Conservation (phyloP, 2,329 filamentous ascomycete species). For the Fusarium napiforme region DNA sequence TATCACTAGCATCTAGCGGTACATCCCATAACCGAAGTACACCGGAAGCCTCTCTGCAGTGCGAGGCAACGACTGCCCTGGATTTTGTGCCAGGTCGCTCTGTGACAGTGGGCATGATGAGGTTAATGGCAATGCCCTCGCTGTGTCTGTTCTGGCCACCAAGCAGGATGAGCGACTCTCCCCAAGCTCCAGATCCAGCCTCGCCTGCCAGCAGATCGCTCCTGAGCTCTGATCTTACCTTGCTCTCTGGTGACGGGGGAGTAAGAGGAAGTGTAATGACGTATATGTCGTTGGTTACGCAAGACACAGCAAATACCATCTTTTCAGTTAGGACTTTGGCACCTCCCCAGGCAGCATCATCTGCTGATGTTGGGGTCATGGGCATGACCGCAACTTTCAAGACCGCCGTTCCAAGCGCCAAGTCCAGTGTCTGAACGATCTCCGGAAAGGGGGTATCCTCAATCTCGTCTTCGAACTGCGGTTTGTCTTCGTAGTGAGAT, state of each 20-base stretch:
- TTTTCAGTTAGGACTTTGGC: conserved; percentile 63
- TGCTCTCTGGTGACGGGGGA: conserved; percentile 70
- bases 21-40: conserved; percentile 69
- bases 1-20: conserved; percentile 56
- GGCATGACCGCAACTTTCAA: conserved; percentile 67
- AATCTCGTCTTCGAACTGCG: conserved; percentile 66
- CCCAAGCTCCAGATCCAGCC: conserved; percentile 71
- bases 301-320: conserved; percentile 71
- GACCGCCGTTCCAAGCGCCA: conserved; percentile 67
- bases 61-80: conserved; percentile 68
- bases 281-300: conserved; percentile 66
- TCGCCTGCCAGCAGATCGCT: conserved; percentile 62
- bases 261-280: conserved; percentile 69
- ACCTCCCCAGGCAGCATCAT: conserved; percentile 60
- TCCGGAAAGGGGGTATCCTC: conserved; percentile 64
- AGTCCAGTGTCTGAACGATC: conserved; percentile 69
- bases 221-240: conserved; percentile 64
- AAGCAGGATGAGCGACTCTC: conserved; percentile 66
- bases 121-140: conserved; percentile 66
- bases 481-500: conserved; percentile 61
- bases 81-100: conserved; percentile 51
- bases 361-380: conserved; percentile 59
- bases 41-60: conserved; percentile 69
- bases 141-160: conserved; percentile 64
- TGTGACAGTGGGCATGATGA: conserved; percentile 57